Base-by-base conservation (phyloP, 148 eudicot species). In the Salicornia ramosissima region DNA sequence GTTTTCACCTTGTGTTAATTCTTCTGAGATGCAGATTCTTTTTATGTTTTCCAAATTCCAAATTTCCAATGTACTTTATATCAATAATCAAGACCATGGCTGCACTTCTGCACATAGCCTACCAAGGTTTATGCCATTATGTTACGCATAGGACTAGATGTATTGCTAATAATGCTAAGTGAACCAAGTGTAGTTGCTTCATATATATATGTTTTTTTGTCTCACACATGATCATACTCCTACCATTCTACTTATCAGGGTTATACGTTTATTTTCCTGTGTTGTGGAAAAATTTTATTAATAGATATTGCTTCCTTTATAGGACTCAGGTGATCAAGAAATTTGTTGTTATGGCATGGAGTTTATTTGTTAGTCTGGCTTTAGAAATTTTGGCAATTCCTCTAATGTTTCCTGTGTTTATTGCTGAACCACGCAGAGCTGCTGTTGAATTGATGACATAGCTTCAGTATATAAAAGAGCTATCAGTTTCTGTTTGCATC, bases 351-450 rank as follows among this genome's bases (percentile, higher is more conserved):
- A 31, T 31, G 39, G 22, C 9, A 8, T 31, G 16, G 39, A 1
- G 40, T 58, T 6, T 58, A 18, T 18, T 49, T 49, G 22, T 30
- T 58, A 18, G 40, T 30, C 34, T 58, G 5, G 56, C 45, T 39
- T 18, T 25, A 52, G 40, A 64, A 19, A 52, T 8, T 36, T 18
- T 33, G 46, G 59, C 22, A 19, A 33, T 53, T 29, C 73, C 68
- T 54, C 65, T 73, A 47, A 72, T 56, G 22, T 61, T 77, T 68
- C 64, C 25, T 26, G 6, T 52, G 56, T 69, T 61, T 45, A 25
- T 21, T 68, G n/a, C 34, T 64, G 62, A 54, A 14, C 43, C 43
- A 14, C 55, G 73, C 70, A 68, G 77, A 40, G n/a, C 43, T 12
- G 14, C 31, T 47, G 34, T 42, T 56, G 59, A 0, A 31, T 46